These are phyloP conservation scores for Rachicladosporium sp. DNA, from an alignment of 2,329 filamentous ascomycete species.

Conservation along the genomic window DNA sequence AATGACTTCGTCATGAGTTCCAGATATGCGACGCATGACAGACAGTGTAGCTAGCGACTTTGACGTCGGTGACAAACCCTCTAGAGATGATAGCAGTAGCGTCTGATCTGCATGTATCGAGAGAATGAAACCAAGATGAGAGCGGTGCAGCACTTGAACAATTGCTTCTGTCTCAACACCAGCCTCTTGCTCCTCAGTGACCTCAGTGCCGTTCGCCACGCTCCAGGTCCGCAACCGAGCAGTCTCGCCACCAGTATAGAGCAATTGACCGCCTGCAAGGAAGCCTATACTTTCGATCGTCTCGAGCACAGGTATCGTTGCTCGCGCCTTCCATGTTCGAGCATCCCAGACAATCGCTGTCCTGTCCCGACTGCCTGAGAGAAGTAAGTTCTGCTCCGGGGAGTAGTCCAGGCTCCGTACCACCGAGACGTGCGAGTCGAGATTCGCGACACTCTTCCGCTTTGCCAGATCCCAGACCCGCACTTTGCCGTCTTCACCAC, in stretches of 20 bases:
- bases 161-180: slow-evolving; percentile 54
- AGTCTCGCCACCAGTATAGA: slow-evolving; percentile 75
- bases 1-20: slow-evolving; percentile 95
- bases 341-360: slow-evolving; percentile 89
- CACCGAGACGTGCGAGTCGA: slow-evolving; percentile 90
- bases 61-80: slow-evolving; percentile 31
- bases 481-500: slow-evolving; percentile 87
- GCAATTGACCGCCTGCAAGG: slow-evolving; percentile 58
- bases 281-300: slow-evolving; percentile 77
- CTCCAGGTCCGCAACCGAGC: slow-evolving; percentile 78
- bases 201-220: slow-evolving; percentile 60
- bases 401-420: slow-evolving; percentile 82
- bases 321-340: slow-evolving; percentile 68
- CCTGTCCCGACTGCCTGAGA: slow-evolving; percentile 84
- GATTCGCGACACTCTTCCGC: slow-evolving; percentile 59
- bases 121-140: slow-evolving; percentile 56
- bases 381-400: slow-evolving; percentile 55
- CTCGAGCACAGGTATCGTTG: slow-evolving; percentile 74
- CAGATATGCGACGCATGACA: slow-evolving; percentile 68
- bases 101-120: slow-evolving; percentile 86
- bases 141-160: slow-evolving; percentile 55
- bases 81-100: slow-evolving; percentile 57
- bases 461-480: slow-evolving; percentile 86
- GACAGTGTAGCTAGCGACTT: slow-evolving; percentile 26
- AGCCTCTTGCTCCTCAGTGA: slow-evolving; percentile 60